A percentile compares a stretch with the other conserved stretches of the same genome.
These are phyloP conservation scores for Protea cynaroides DNA, from an alignment of 164 flowering plant species.

Conservation along the genomic window DNA sequence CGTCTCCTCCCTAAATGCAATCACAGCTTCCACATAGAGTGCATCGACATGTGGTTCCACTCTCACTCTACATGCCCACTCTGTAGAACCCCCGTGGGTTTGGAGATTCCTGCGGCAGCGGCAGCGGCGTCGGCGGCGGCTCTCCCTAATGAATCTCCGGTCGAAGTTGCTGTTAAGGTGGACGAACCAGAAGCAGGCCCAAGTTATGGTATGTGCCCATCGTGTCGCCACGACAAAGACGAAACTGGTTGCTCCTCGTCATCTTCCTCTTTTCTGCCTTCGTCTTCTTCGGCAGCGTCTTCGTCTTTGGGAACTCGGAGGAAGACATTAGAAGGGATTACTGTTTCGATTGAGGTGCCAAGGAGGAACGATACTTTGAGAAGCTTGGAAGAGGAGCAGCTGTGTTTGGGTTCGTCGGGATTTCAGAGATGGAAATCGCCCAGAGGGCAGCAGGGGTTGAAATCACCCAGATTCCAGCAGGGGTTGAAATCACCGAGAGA, in stretches of 20 bases:
- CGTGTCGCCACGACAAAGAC: slow-evolving; percentile 11
- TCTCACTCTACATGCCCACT: slow-evolving; percentile 72
- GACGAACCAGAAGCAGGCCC: slow-evolving; percentile 11
- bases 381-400: slow-evolving; percentile 18
- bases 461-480: too few species aligned
- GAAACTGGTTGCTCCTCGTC: background rate
- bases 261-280: slow-evolving; percentile 5
- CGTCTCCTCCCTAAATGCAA: slow-evolving; percentile 50
- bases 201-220: slow-evolving; percentile 16
- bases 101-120: slow-evolving; percentile 9
- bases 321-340: slow-evolving; percentile 20
- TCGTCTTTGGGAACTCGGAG: slow-evolving; percentile 20
- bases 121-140: too few species aligned
- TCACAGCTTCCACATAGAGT: slow-evolving; percentile 54
- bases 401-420: slow-evolving; percentile 25
- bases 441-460: too few species aligned
- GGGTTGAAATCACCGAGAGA: too few species aligned
- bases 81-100: slow-evolving; percentile 44
- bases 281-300: background rate
- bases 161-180: slow-evolving; percentile 1
- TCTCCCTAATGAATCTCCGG: background rate
- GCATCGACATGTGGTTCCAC: slow-evolving; percentile 78
- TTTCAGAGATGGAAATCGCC: too few species aligned
- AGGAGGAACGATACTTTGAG: slow-evolving; percentile 13
- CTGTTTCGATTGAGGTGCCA: slow-evolving; percentile 30